These are phyloP conservation scores for Verbascum thapsus DNA, from an alignment of 257 asterid species.

Conservation along the genomic window DNA sequence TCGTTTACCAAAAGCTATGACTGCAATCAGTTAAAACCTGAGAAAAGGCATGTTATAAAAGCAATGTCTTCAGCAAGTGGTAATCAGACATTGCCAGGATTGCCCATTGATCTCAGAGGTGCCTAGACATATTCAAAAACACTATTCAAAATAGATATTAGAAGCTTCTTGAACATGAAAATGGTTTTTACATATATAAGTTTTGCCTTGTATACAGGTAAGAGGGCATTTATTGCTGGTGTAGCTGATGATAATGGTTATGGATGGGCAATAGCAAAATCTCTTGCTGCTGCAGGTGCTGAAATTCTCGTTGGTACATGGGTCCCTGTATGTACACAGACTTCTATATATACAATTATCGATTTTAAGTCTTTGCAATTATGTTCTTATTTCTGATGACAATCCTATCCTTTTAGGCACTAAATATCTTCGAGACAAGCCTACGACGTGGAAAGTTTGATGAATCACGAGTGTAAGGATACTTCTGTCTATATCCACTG, in stretches of 20 bases:
- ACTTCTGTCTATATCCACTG: conserved; percentile 1
- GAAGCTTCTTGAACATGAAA: too few species aligned
- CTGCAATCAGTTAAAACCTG: conserved; percentile 30
- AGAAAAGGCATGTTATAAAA: conserved; percentile 45
- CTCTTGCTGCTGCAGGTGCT: conserved; percentile 98
- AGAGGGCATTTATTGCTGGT: conserved; percentile 97
- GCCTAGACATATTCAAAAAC: too few species aligned
- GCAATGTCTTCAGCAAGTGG: conserved; percentile 69
- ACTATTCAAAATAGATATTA: background rate
- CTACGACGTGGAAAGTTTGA: conserved; percentile 92
- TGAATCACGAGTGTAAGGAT: conserved; percentile 81
- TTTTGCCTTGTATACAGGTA: conserved; percentile 58
- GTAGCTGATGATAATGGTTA: conserved; percentile 94
- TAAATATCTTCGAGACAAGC: conserved; percentile 87
- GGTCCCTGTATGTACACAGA: conserved; percentile 83
- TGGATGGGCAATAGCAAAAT: conserved; percentile 97
- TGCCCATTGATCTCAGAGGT: conserved; percentile 93
- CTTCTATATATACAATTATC: background rate
- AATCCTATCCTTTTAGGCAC: conserved; percentile 54
- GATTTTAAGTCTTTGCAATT: conserved; percentile 8
- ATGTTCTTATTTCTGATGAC: conserved; percentile 19
- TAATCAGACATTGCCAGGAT: conserved; percentile 64
- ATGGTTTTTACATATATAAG: too few species aligned
- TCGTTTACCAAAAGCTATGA: conserved; percentile 37
- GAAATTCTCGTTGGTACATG: conserved; percentile 97